Evolutionary conservation across 2,329 filamentous ascomycete species (phyloP), one percentile per base, ranked within the genome.

Genomic region (Fusarium equiseti): DNA sequence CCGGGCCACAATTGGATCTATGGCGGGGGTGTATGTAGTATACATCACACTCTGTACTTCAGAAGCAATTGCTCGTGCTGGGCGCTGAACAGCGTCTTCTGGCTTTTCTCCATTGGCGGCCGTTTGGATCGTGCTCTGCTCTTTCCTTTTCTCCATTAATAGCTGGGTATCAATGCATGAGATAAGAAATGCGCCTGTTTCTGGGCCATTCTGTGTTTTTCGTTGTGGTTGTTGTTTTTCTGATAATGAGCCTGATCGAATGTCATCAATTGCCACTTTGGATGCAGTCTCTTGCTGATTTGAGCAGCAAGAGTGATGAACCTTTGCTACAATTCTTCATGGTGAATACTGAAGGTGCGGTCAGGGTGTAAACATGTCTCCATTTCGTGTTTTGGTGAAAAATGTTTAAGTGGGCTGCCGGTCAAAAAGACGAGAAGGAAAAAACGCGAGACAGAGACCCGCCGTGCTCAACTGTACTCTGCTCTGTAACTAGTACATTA

Each of bases 401-500:
- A 58, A 58, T 54, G 59, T 68, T 68, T 56, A 57, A 73, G 64
- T 76, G 74, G 74, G 61, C 42, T 75, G 44, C 50, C 66, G 60
- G 46, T 65, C 71, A 50, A 29, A 27, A 49, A 57, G 32, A 29
- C 50, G 20, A 50, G 32, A 26, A 24, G 24, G 24, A 29, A 44
- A 40, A 66, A 68, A 71, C 70, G 75, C 73, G 72, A 75, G 73
- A 71, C 73, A 61, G 26, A 75, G 73, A 68, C 71, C 68, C 72
- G 52, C 68, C 62, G 70, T 68, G 62, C 60, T 67, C 40, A 45
- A 66, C 66, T 29, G 27, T 29, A 29, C 27, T 67, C 66, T 67
- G 54, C 27, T 67, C 66, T 67, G 54, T 70, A 60, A 66, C 68
- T 75, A 68, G 66, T 69, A 68, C 59, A 61, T 70, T 74, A 68